phyloP scores from a whole-genome alignment of 116 monocot species.

The Dioscorea cayenensis region DNA sequence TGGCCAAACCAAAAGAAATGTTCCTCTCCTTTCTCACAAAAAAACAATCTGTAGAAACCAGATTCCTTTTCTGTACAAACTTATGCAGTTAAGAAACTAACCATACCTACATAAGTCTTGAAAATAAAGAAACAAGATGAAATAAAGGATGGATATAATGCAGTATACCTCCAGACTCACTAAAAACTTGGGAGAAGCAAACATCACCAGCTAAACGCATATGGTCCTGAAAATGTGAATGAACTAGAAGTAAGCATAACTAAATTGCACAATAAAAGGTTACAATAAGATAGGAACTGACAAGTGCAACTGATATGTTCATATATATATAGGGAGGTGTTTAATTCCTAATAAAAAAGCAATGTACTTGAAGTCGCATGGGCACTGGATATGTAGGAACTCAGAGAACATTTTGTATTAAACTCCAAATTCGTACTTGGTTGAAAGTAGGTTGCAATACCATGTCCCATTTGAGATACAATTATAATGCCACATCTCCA shows the following conservation, averaged over 20 bases:
- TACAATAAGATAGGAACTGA: neutral
- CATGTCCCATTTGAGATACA: too few relatives aligned
- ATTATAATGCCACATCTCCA: too few relatives aligned
- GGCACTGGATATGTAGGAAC: too few relatives aligned
- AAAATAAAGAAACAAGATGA: neutral
- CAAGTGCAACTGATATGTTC: neutral
- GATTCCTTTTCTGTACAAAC: neutral
- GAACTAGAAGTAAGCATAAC: neutral
- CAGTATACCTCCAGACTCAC: conserved; percentile 57
- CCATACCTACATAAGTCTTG: neutral
- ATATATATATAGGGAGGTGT: neutral
- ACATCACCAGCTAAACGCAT: conserved; percentile 88
- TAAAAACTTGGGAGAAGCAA: conserved; percentile 69
- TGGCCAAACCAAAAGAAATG: too few relatives aligned
- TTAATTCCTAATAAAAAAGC: neutral
- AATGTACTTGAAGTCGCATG: too few relatives aligned
- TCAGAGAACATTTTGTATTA: too few relatives aligned
- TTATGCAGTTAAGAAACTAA: neutral
- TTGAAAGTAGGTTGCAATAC: too few relatives aligned
- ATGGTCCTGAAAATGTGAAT: conserved; percentile 48
- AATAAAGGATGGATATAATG: neutral
- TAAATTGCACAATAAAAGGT: neutral
- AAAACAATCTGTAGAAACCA: neutral
- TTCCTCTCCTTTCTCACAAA: neutral
- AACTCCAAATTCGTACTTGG: too few relatives aligned